Base-by-base conservation (phyloP, 768 basidiomycete species). In the Coprinopsis sp. region DNA sequence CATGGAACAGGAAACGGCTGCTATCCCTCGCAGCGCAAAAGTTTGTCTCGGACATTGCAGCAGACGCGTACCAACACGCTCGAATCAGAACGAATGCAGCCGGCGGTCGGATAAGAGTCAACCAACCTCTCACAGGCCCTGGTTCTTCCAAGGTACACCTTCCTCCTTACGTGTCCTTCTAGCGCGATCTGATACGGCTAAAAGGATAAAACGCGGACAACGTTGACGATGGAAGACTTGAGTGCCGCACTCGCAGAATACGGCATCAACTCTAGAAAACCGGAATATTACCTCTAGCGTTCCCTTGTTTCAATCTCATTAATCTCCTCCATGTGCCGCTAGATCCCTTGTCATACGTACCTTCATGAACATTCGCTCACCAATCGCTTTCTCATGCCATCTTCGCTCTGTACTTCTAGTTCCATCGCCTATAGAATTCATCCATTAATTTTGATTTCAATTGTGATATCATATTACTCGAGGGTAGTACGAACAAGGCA, bases 61-160 rank as follows among this genome's bases (percentile, higher is more conserved):
- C 89, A 2, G 96, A 99, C 63, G 93, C 96, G 8, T 98, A 91
- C 67, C 93, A 97, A 60, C 95, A 97, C 66, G 96, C 96, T 6
- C 88, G 95, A 24, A 90, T 98, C 58, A 82, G 96, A 29, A 90
- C 91, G 1, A 95, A 91, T 50, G 91, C 90, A 28, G 62, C 83
- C 4, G 80, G 84, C 23, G 86, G 89, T 29, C 76, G 89, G 13
- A 73, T 81, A 23, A 75, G 86, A 22, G 72, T 78, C 10, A 80
- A 77, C 55, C 79, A 81, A 54, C 72, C 77, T 2, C 59, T 71
- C 22, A 59, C 68, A 10, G 84, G 82, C 8, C 74, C 79, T 33
- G 80, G 79, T 12, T 77, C 79, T 33, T 71, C 74, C 33, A 84
- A 86, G 72, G 89, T 63, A 51, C 34, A 11, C 41, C 46, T 73